Conservation (phyloP, 2,329 filamentous ascomycete genomes). For the Apiospora arundinis region DNA sequence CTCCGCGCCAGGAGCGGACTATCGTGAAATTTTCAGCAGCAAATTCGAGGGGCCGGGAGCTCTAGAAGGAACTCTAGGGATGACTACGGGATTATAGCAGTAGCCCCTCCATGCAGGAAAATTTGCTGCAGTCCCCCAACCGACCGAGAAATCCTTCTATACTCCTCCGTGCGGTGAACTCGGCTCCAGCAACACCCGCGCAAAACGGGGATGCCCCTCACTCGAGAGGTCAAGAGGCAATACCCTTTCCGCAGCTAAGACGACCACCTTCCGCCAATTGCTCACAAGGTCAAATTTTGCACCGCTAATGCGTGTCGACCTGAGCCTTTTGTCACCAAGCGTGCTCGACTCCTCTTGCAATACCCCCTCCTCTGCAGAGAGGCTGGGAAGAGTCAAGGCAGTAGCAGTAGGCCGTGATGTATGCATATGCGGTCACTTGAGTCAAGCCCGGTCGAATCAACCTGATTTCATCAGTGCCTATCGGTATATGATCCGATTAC, state of each 20-base stretch:
- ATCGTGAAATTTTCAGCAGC: constrained; percentile 9
- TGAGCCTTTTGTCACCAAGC: constrained; percentile 5
- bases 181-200: not conserved
- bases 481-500: not conserved
- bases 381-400: not conserved
- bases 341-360: not conserved
- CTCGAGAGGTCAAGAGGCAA: not conserved
- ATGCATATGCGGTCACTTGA: not conserved
- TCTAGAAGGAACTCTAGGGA: constrained; percentile 13
- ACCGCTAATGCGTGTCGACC: constrained; percentile 16
- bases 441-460: constrained; percentile 6
- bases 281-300: not conserved
- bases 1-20: constrained; percentile 6
- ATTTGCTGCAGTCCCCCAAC: not conserved
- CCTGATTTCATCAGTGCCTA: not conserved
- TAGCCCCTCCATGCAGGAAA: constrained; percentile 14
- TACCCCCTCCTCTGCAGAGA: not conserved
- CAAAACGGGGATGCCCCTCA: constrained; percentile 14
- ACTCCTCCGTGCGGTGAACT: constrained; percentile 9
- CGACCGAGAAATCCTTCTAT: constrained; percentile 1
- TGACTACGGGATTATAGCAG: constrained; percentile 1
- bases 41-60: constrained; percentile 16
- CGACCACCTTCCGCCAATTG: not conserved
- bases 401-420: not conserved
- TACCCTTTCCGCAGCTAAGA: not conserved